A percentile compares a stretch with the other conserved stretches of the same genome.
These are phyloP conservation scores for Ceratocystiopsis sp. DNA, from an alignment of 2,329 filamentous ascomycete genomes.

Conservation along the genomic window DNA sequence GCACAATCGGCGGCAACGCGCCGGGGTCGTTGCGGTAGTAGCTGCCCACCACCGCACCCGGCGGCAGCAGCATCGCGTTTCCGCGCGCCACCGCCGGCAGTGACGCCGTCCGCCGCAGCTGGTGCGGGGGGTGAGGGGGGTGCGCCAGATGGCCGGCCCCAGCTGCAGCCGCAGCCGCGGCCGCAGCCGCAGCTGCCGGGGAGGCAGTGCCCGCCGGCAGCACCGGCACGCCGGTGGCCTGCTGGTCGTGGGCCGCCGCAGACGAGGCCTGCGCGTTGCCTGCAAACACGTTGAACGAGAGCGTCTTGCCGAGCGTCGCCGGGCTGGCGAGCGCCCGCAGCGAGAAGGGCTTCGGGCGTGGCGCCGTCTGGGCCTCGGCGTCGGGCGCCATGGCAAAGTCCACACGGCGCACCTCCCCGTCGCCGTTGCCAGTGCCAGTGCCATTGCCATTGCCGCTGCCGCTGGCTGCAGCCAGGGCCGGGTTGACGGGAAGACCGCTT, in stretches of 20 bases:
- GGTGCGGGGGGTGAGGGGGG: background rate
- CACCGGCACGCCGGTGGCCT: too few species aligned
- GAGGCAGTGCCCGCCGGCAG: too few species aligned
- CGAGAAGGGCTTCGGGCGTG: conserved; percentile 16
- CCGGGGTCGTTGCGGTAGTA: conserved; percentile 9
- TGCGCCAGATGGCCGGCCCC: background rate
- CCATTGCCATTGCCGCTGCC: background rate
- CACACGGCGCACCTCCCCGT: conserved; percentile 20
- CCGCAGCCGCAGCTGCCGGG: background rate
- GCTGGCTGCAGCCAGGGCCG: background rate
- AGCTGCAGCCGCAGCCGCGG: too few species aligned
- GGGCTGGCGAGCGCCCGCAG: conserved; percentile 25
- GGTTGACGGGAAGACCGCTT: background rate
- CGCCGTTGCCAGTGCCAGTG: background rate
- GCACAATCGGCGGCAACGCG: conserved; percentile 15
- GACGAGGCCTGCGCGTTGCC: conserved; percentile 7
- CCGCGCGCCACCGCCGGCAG: conserved; percentile 21
- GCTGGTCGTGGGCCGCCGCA: background rate
- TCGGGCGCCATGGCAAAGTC: conserved; percentile 23
- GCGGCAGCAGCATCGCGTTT: conserved; percentile 3
- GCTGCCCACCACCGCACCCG: too few species aligned
- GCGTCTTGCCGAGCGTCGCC: conserved; percentile 32
- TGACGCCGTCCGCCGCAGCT: conserved; percentile 34
- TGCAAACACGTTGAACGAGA: conserved; percentile 41
- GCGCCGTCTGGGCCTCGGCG: conserved; percentile 17